Percentiles rank a stretch among this genome's conserved stretches.
These are phyloP conservation scores for Melanopsichium pennsylvanicum DNA, from an alignment of 1,284 basidiomycete genomes.

Conservation along the genomic window DNA sequence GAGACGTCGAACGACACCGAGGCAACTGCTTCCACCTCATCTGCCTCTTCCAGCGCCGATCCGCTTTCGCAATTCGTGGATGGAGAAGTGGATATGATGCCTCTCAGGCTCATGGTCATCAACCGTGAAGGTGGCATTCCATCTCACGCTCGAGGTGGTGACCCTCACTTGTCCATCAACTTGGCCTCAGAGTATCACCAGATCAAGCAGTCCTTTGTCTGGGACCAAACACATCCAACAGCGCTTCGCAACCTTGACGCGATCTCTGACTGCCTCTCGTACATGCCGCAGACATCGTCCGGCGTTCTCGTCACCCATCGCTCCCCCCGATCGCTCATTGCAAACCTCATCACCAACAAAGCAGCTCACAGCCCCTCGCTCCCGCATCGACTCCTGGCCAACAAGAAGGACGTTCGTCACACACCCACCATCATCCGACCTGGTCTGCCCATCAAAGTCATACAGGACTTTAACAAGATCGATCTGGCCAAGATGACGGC, in stretches of 20 bases:
- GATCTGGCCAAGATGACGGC: slow-evolving; percentile 79
- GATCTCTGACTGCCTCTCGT: slow-evolving; percentile 83
- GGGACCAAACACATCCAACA: slow-evolving; percentile 82
- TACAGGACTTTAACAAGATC: slow-evolving; percentile 74
- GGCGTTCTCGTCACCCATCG: slow-evolving; percentile 97
- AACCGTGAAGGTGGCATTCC: slow-evolving; percentile 96
- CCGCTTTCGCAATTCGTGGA: slow-evolving; percentile 16
- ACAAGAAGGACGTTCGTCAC: slow-evolving; percentile 82
- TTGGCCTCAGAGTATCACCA: slow-evolving; percentile 85
- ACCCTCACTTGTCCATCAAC: slow-evolving; percentile 96
- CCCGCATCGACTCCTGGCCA: slow-evolving; percentile 87
- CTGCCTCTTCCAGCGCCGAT: slow-evolving; percentile 2
- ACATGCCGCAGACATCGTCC: slow-evolving; percentile 92
- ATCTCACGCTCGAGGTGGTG: slow-evolving; percentile 91
- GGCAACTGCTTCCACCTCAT: not conserved
- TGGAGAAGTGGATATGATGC: slow-evolving; percentile 65
- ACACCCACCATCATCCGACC: slow-evolving; percentile 92
- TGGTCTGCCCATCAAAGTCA: slow-evolving; percentile 84
- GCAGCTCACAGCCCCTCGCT: slow-evolving; percentile 94
- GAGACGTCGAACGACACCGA: not conserved
- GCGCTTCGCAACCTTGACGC: slow-evolving; percentile 87
- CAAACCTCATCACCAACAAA: slow-evolving; percentile 97
- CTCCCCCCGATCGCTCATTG: slow-evolving; percentile 92
- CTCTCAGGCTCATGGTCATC: slow-evolving; percentile 95
- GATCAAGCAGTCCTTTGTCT: slow-evolving; percentile 88